Base-by-base conservation (phyloP, 768 basidiomycete genomes). In the Lactarius quietus region DNA sequence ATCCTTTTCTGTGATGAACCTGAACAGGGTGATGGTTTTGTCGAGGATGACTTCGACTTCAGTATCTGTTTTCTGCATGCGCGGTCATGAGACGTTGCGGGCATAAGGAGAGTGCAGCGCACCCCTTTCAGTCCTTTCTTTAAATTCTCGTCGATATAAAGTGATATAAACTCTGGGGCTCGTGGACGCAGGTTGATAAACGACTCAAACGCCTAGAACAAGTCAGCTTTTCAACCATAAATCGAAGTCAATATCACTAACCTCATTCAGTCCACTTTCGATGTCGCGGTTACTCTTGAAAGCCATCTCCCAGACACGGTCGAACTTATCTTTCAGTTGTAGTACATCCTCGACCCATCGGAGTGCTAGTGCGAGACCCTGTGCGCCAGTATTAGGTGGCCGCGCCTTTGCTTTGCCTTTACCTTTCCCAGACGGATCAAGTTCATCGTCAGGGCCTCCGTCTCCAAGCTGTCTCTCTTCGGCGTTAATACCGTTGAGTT, bases 91-190 rank as follows among this genome's bases (percentile, higher is more conserved):
- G 63, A 29, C 23, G 31, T 45, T 17, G 33, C 26, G 17, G 9
- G 56, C 23, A 62, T 51, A 20, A n/a, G 45, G 59, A 35, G 26
- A 28, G 26, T 20, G 18, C 38, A 3, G 79, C 92, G 70, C 75
- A 96, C 95, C 62, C 94, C 93, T 79, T 93, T 97, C 35, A 98
- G 81, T 0, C 96, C 96, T 72, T 94, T 92, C 77, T 89, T 94
- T 28, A 99, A 82, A 73, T 98, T 89, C 65, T 98, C 95, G 72
- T 99, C 97, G 65, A 99, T 95, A 76, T 93, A 99, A 58, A 99
- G 78, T 4, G 97, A 98, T 48, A 98, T 92, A 74, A 87, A 98
- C 73, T 99, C 97, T 8, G 97, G 88, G 20, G 92, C 86, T 70
- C 92, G 90, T 41, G 86, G 84, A 71, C 97, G 93, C 26, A 81